These are phyloP conservation scores for Galerina sulciceps DNA, from an alignment of 768 basidiomycete species.

Conservation along the genomic window DNA sequence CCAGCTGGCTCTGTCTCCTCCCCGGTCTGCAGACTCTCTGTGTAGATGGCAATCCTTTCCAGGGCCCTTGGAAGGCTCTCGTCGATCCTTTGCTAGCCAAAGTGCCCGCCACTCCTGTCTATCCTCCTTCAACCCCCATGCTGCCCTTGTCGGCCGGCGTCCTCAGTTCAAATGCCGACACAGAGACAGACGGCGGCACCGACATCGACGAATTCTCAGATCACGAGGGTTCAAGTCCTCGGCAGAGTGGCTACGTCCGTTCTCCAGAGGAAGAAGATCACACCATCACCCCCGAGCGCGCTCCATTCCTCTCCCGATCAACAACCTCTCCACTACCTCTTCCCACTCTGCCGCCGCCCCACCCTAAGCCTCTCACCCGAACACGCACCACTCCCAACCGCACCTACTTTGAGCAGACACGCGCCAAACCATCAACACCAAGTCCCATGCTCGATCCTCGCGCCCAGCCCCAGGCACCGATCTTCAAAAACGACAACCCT, in stretches of 20 bases:
- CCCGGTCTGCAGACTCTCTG: constrained; percentile 82
- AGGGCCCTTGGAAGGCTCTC: constrained; percentile 89
- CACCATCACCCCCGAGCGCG: constrained; percentile 71
- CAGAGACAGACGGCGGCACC: constrained; percentile 44
- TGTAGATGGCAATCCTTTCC: constrained; percentile 96
- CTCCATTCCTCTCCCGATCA: constrained; percentile 55
- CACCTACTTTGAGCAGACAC: constrained; percentile 49
- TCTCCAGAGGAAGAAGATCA: constrained; percentile 70
- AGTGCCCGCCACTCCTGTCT: constrained; percentile 59
- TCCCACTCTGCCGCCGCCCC: constrained; percentile 26
- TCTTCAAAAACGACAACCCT: constrained; percentile 38
- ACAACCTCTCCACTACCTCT: constrained; percentile 51
- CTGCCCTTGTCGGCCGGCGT: constrained; percentile 56
- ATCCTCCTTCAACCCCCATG: constrained; percentile 69
- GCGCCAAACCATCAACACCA: constrained; percentile 38
- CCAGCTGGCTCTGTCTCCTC: constrained; percentile 95
- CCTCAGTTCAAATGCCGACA: constrained; percentile 38
- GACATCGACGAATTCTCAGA: constrained; percentile 68
- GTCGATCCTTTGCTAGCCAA: constrained; percentile 83
- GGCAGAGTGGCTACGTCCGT: constrained; percentile 30
- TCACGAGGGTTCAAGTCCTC: constrained; percentile 49
- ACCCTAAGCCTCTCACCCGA: constrained; percentile 51
- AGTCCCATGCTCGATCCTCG: constrained; percentile 25
- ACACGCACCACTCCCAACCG: constrained; percentile 81
- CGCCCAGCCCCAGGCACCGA: constrained; percentile 21